Conservation (phyloP, 805 yeast genomes). For the Metschnikowia santaceciliae region DNA sequence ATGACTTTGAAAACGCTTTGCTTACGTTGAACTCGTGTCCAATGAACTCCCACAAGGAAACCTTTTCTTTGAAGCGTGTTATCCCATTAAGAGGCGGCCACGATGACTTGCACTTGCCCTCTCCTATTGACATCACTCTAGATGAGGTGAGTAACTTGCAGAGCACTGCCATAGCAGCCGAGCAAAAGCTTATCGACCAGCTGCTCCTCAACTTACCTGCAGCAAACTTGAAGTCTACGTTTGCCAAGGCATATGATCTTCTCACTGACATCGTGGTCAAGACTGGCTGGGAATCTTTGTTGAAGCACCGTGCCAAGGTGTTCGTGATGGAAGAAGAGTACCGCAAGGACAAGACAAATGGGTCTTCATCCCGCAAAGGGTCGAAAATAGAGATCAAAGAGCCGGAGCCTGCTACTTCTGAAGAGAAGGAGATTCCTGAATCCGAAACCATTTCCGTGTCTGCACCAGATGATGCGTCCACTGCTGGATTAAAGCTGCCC, state of each 20-base stretch:
- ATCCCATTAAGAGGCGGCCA: slow-evolving; percentile 46
- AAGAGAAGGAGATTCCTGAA: not conserved
- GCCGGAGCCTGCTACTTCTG: slow-evolving; percentile 6
- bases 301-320: slow-evolving; percentile 44
- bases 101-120: slow-evolving; percentile 65
- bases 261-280: slow-evolving; percentile 42
- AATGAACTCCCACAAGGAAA: slow-evolving; percentile 71
- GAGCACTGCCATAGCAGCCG: slow-evolving; percentile 60
- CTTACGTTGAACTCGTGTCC: slow-evolving; percentile 77
- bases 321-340: slow-evolving; percentile 48
- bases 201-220: slow-evolving; percentile 62
- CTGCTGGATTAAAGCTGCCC: slow-evolving; percentile 38
- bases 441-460: slow-evolving; percentile 1
- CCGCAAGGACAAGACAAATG: slow-evolving; percentile 33
- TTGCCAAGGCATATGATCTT: slow-evolving; percentile 43
- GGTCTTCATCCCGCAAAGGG: slow-evolving; percentile 10
- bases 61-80: slow-evolving; percentile 56
- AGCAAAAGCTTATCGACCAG: slow-evolving; percentile 63
- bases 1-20: slow-evolving; percentile 68
- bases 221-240: slow-evolving; percentile 53
- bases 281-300: slow-evolving; percentile 45
- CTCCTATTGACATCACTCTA: slow-evolving; percentile 69
- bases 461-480: slow-evolving; percentile 30
- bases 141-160: slow-evolving; percentile 66
- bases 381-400: slow-evolving; percentile 10